A percentile compares a stretch with the other conserved stretches of the same genome.
These are phyloP conservation scores for Crithidia sp. DNA, from an alignment of 208 protist species.

Conservation along the genomic window DNA sequence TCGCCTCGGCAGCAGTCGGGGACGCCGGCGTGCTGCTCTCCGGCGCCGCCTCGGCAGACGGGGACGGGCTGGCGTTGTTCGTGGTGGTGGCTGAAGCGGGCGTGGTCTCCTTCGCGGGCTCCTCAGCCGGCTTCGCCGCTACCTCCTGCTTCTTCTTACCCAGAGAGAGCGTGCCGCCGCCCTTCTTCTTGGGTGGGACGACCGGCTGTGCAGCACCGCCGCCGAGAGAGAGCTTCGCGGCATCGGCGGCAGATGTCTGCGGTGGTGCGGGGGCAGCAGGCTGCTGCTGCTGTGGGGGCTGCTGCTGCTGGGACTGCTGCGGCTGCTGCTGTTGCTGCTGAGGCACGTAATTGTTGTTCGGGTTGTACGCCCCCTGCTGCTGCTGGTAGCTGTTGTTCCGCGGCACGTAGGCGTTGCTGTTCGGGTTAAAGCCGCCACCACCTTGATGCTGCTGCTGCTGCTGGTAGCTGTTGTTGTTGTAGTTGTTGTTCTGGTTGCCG, in stretches of 20 bases:
- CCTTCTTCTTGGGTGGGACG: slow-evolving; percentile 67
- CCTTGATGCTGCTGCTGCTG: slow-evolving; percentile 18
- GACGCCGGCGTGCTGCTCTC: not conserved
- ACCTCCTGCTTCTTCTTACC: slow-evolving; percentile 75
- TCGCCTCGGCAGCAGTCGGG: not conserved
- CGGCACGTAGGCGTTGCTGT: not conserved
- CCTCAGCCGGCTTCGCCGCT: slow-evolving; percentile 31
- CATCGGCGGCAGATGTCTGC: slow-evolving; percentile 31
- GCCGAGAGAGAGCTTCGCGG: slow-evolving; percentile 68
- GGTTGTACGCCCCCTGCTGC: not conserved
- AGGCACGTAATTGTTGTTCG: slow-evolving; percentile 4
- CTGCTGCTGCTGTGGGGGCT: slow-evolving; percentile 11
- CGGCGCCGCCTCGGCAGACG: not conserved
- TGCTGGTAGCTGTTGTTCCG: not conserved
- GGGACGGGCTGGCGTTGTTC: too few species aligned
- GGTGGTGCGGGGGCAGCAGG: slow-evolving; percentile 2
- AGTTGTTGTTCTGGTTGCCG: slow-evolving; percentile 19
- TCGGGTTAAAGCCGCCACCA: slow-evolving; percentile 1
- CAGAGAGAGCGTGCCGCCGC: slow-evolving; percentile 66
- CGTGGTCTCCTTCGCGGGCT: slow-evolving; percentile 17
- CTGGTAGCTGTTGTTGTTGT: slow-evolving; percentile 9
- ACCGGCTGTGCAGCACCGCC: slow-evolving; percentile 35
- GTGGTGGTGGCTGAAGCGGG: not conserved
- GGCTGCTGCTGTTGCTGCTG: slow-evolving; percentile 31
- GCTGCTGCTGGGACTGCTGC: slow-evolving; percentile 26